phyloP scores from a whole-genome alignment of 495 filamentous ascomycete species.

The Trichoderma virens region DNA sequence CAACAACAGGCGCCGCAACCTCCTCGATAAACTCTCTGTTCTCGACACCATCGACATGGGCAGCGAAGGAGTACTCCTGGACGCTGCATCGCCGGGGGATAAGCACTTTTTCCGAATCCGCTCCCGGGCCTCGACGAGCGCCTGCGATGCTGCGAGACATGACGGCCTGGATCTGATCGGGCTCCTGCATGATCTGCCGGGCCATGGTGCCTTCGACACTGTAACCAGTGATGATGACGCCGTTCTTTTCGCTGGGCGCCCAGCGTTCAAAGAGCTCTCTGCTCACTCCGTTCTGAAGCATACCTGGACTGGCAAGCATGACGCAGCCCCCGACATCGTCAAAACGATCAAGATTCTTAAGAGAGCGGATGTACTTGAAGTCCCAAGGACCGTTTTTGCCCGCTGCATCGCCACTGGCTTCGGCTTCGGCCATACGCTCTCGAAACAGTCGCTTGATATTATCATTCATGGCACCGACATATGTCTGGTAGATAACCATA shows the following conservation, averaged over 20 bases:
- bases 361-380: constrained; percentile 79
- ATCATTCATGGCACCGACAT: constrained; percentile 95
- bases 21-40: constrained; percentile 94
- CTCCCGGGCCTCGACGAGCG: constrained; percentile 47
- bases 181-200: constrained; percentile 86
- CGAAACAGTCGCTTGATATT: constrained; percentile 90
- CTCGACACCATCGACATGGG: constrained; percentile 93
- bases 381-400: constrained; percentile 89
- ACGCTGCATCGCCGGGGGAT: constrained; percentile 87
- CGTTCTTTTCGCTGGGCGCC: constrained; percentile 92
- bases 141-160: constrained; percentile 62
- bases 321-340: constrained; percentile 94
- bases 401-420: constrained; percentile 59
- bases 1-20: constrained; percentile 81
- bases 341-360: constrained; percentile 89
- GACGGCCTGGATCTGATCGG: constrained; percentile 83
- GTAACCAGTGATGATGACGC: constrained; percentile 95
- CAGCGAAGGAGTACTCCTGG: constrained; percentile 88
- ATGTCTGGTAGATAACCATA: constrained; percentile 98
- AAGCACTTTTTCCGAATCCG: constrained; percentile 71
- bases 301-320: constrained; percentile 94
- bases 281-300: constrained; percentile 93
- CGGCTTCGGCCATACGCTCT: constrained; percentile 79
- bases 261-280: constrained; percentile 87
- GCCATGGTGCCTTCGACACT: constrained; percentile 98